Conservation (phyloP, 1,284 basidiomycete genomes). For the Golubevia sp. region DNA sequence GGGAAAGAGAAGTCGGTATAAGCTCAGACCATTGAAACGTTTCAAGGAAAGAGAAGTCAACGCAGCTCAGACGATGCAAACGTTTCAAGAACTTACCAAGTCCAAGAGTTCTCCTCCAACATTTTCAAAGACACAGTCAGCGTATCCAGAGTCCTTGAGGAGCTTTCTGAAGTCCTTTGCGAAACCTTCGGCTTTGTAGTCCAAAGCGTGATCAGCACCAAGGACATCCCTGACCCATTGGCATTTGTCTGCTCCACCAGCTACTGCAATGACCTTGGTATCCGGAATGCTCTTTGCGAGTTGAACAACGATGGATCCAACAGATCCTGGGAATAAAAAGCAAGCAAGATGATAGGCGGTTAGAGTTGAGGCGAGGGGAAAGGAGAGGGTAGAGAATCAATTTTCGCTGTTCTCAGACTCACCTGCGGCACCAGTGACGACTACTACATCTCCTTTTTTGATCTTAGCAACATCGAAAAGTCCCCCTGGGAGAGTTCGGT, state of each 20-base stretch:
- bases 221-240: background rate
- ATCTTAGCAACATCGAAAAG: constrained; percentile 27
- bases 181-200: background rate
- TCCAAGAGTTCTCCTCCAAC: too few species aligned
- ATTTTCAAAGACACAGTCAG: too few species aligned
- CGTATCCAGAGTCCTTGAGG: background rate
- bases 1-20: too few species aligned
- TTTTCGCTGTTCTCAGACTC: too few species aligned
- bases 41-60: too few species aligned
- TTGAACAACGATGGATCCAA: constrained; percentile 34
- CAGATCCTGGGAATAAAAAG: constrained; percentile 15
- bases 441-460: constrained; percentile 39
- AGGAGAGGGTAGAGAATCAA: background rate
- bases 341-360: background rate
- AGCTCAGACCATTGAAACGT: too few species aligned
- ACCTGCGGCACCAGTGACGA: constrained; percentile 41
- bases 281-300: constrained; percentile 4
- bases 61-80: too few species aligned
- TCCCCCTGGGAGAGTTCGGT: background rate
- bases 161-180: background rate
- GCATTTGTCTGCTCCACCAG: background rate
- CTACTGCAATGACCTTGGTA: background rate
- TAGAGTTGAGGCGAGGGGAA: background rate
- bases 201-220: background rate
- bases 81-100: too few species aligned